Evolutionary conservation across 2,329 filamentous ascomycete genomes (phyloP).

Genomic region (Colletotrichum scovillei): DNA sequence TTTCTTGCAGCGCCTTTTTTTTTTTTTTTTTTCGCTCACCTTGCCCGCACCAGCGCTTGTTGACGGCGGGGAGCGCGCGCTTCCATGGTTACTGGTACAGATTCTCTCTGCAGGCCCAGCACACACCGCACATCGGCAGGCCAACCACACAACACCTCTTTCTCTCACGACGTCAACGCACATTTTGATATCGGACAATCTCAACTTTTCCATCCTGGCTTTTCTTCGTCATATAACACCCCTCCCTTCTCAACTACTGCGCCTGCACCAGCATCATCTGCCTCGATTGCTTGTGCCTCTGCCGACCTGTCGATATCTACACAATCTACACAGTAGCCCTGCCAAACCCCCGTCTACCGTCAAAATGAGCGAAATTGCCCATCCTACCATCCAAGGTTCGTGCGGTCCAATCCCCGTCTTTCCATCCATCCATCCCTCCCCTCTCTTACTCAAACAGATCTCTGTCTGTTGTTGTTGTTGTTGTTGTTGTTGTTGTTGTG

Average conservation of each 20-base stretch:
- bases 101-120: neutral
- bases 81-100: too few species aligned
- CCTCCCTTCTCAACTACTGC: slow-evolving; percentile 7
- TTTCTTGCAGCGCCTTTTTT: slow-evolving; percentile 16
- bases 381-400: slow-evolving; percentile 70
- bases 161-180: slow-evolving; percentile 2
- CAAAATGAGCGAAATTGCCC: slow-evolving; percentile 66
- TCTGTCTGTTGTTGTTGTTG: too few species aligned
- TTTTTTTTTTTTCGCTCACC: neutral
- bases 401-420: slow-evolving; percentile 36
- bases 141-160: neutral
- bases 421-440: neutral
- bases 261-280: slow-evolving; percentile 12
- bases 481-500: too few species aligned
- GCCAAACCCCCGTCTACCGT: slow-evolving; percentile 26
- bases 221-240: slow-evolving; percentile 28
- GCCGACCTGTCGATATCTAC: slow-evolving; percentile 31
- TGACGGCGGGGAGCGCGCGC: too few species aligned
- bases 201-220: slow-evolving; percentile 16
- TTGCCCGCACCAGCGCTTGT: too few species aligned
- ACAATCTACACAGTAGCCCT: slow-evolving; percentile 13
- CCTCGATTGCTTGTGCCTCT: slow-evolving; percentile 7
- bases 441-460: neutral
- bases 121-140: slow-evolving; percentile 4
- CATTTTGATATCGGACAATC: neutral